phyloP scores from a whole-genome alignment of 2,329 filamentous ascomycete species.

The Cordyceps farinosa region DNA sequence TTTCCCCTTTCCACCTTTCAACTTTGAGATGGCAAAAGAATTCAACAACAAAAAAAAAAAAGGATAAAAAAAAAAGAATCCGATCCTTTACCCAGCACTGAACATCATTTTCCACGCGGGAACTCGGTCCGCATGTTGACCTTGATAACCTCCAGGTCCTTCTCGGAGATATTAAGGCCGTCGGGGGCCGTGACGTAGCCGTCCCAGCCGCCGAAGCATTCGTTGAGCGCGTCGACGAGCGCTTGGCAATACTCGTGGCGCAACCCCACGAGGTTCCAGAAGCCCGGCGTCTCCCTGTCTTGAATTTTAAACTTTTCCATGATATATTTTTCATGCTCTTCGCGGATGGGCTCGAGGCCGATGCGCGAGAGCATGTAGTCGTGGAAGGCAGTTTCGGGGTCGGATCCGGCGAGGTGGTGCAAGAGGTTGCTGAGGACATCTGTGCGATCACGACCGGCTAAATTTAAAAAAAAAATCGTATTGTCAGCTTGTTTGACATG shows the following conservation, averaged over 20 bases:
- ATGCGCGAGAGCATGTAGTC: constrained; percentile 55
- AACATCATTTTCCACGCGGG: too few relatives aligned
- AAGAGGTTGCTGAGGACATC: constrained; percentile 49
- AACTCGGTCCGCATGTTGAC: constrained; percentile 36
- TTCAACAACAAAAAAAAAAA: too few relatives aligned
- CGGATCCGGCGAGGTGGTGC: constrained; percentile 49
- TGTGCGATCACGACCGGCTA: constrained; percentile 55
- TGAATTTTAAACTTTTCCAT: constrained; percentile 34
- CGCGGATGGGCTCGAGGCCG: constrained; percentile 49
- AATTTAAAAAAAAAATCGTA: too few relatives aligned
- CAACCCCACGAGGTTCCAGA: constrained; percentile 46
- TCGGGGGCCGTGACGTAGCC: constrained; percentile 50
- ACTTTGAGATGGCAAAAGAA: neutral
- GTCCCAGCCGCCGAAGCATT: constrained; percentile 46
- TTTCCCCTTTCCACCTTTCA: neutral
- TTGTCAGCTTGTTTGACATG: neutral
- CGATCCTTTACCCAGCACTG: too few relatives aligned
- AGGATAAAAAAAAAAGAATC: too few relatives aligned
- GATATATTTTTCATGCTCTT: too few relatives aligned
- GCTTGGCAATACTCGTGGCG: constrained; percentile 42
- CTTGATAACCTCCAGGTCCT: constrained; percentile 46
- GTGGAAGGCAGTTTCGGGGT: too few relatives aligned
- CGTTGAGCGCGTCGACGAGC: constrained; percentile 42
- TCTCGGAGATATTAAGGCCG: too few relatives aligned
- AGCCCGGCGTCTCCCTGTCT: constrained; percentile 42